phyloP scores from a whole-genome alignment of 768 basidiomycete genomes.

The Lactarius hatsudake region DNA sequence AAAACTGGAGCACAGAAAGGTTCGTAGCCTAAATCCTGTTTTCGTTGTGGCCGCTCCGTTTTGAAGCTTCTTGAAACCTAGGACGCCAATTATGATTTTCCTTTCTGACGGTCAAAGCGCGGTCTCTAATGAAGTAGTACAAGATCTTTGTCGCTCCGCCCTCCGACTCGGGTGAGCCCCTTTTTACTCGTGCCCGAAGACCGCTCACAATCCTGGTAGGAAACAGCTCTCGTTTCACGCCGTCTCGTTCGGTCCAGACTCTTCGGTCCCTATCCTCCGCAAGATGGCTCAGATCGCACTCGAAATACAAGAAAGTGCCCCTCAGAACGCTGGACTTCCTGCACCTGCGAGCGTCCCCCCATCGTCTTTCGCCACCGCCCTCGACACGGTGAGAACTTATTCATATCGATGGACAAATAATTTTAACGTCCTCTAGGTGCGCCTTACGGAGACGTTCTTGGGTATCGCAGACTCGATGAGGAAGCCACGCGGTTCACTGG shows the following conservation, averaged over 20 bases:
- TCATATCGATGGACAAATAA: background rate
- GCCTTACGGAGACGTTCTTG: conserved; percentile 55
- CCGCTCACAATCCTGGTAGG: conserved; percentile 32
- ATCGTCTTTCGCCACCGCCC: conserved; percentile 46
- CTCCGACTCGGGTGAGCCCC: conserved; percentile 42
- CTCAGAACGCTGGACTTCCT: conserved; percentile 34
- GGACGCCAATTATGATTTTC: conserved; percentile 53
- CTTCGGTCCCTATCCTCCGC: conserved; percentile 34
- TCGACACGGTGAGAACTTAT: conserved; percentile 3
- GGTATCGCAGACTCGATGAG: conserved; percentile 56
- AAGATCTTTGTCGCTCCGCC: conserved; percentile 43
- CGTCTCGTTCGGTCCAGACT: conserved; percentile 50
- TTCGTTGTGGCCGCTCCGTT: background rate
- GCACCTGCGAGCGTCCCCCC: background rate
- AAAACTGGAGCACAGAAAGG: conserved; percentile 52
- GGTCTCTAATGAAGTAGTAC: conserved; percentile 38
- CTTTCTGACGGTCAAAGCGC: conserved; percentile 54
- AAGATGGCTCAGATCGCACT: conserved; percentile 55
- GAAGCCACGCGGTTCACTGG: conserved; percentile 51
- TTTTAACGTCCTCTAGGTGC: conserved; percentile 38
- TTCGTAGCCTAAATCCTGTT: conserved; percentile 18
- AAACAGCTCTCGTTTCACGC: conserved; percentile 57
- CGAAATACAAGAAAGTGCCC: conserved; percentile 45
- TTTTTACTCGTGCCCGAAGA: background rate
- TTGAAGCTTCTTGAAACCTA: conserved; percentile 23